A percentile compares a stretch with the other conserved stretches of the same genome.
Evolutionary conservation across 2,329 filamentous ascomycete species (phyloP).

Genomic region (Cytospora paraplurivora): DNA sequence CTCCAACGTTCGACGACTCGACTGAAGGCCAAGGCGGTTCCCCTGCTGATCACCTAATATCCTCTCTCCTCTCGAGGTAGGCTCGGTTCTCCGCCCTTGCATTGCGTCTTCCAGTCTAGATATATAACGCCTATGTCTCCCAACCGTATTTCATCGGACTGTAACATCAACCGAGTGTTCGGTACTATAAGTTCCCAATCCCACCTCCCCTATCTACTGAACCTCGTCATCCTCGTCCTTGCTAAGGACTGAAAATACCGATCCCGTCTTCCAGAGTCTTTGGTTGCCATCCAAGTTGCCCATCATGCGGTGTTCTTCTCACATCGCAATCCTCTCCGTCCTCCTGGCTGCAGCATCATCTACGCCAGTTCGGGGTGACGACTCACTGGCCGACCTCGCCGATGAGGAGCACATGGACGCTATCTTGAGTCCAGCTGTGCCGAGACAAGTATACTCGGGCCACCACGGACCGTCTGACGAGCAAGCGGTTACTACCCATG

Average conservation of each 20-base stretch:
- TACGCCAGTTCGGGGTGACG: not conserved
- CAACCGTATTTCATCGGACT: not conserved
- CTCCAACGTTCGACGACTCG: not conserved
- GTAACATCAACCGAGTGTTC: not conserved
- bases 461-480: not conserved
- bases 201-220: not conserved
- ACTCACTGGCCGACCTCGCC: not conserved
- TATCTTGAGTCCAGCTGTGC: not conserved
- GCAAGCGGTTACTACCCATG: not conserved
- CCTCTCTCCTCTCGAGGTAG: not conserved
- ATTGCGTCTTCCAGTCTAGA: not conserved
- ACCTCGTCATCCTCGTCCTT: not conserved
- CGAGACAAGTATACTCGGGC: not conserved
- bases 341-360: not conserved
- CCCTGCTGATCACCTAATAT: not conserved
- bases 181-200: not conserved
- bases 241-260: not conserved
- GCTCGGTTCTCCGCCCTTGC: not conserved
- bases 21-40: not conserved
- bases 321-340: not conserved
- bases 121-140: not conserved
- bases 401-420: not conserved
- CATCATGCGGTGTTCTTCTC: not conserved
- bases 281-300: not conserved
- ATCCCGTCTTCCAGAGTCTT: not conserved